Conservation (phyloP, 2,329 filamentous ascomycete species). For the Didymella pomorum region DNA sequence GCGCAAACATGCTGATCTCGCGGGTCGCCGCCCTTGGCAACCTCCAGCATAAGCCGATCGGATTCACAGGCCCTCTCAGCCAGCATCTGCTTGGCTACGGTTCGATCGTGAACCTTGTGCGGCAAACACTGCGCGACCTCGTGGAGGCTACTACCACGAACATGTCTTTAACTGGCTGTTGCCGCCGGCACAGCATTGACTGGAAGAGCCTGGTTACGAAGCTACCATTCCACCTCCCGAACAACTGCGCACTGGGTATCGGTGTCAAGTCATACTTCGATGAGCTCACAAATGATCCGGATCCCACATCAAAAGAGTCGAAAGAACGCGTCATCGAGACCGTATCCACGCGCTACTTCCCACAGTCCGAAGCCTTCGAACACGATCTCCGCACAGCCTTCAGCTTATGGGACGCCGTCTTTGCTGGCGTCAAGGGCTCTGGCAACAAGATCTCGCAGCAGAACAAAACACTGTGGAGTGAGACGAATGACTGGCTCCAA, state of each 20-base stretch:
- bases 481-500: constrained; percentile 66
- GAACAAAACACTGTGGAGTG: constrained; percentile 64
- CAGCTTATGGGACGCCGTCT: constrained; percentile 71
- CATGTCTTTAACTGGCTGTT: constrained; percentile 82
- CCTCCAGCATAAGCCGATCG: constrained; percentile 81
- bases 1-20: constrained; percentile 81
- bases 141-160: constrained; percentile 82
- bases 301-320: constrained; percentile 61
- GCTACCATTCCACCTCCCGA: constrained; percentile 75
- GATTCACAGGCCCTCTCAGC: constrained; percentile 93
- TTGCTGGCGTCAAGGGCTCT: constrained; percentile 64
- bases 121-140: constrained; percentile 80
- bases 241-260: constrained; percentile 79
- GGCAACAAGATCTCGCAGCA: constrained; percentile 54
- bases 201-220: constrained; percentile 72
- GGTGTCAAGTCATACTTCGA: constrained; percentile 82
- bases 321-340: constrained; percentile 61
- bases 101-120: constrained; percentile 80
- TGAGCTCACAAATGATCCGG: constrained; percentile 65
- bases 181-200: constrained; percentile 66
- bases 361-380: constrained; percentile 65
- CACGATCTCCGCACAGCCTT: constrained; percentile 68
- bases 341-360: constrained; percentile 66
- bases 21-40: constrained; percentile 84
- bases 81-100: constrained; percentile 88